Evolutionary conservation across 495 filamentous ascomycete species (phyloP), one percentile per base, ranked within the genome.

Genomic region (Penicillium simplicissimum): DNA sequence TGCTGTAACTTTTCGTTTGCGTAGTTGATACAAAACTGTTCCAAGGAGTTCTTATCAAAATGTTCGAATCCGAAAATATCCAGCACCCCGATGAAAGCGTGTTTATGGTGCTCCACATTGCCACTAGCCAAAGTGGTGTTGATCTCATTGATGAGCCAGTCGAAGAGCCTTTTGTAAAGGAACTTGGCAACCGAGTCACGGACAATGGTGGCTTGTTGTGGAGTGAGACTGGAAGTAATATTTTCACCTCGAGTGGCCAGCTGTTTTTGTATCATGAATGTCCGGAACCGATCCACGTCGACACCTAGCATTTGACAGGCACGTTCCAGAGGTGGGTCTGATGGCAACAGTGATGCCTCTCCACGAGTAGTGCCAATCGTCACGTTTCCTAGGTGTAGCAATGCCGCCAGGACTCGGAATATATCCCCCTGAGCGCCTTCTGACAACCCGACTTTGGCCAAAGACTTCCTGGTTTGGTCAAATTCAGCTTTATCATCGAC

Each of bases 1-100:
- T 99, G 95, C 71, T 99, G 95, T 35, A 99, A 79, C 75, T 99
- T 99, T 76, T 99, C 95, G 76, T 99, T 99, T 72, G 95, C 95
- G 67, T 98, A 99, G 78, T 99, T 99, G 84, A 99, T 99, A 74
- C 95, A 99, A 75, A 99, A 99, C 74, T 99, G 95, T 76, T 99
- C 95, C 67, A 99, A 99, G 9, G 96, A 98, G 81, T 99, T 99
- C 80, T 96, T 97, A 52, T 95, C 94, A 68, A 99, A 99, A 77
- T 99, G 95, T 74, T 99, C 95, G 73, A 99, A 99, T 43, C 95
- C 95, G 80, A 98, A 99, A 65, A 99, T 99, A 91, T 99, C 95
- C 57, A 99, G 86, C 38, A 99, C 95, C 67, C 95, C 95, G 66
- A 99, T 99, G 78, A 99, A 99, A n/a, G 91, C 93, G 63, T 79